Conservation (phyloP, 2,329 filamentous ascomycete species). For the Fusarium buharicum region DNA sequence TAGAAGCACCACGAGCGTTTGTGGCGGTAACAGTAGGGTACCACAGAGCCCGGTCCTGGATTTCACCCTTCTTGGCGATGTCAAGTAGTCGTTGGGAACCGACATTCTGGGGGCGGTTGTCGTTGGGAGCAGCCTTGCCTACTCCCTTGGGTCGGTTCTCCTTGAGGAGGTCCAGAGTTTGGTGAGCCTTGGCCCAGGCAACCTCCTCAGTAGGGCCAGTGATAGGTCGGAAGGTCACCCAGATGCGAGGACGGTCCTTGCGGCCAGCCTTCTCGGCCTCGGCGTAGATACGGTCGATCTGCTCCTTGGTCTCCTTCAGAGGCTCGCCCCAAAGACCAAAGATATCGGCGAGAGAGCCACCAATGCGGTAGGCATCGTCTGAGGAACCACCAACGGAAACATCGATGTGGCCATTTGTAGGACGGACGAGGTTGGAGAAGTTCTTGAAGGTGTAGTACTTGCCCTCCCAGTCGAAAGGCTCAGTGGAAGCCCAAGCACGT, state of each 20-base stretch:
- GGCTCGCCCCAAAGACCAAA: constrained; percentile 73
- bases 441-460: constrained; percentile 69
- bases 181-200: constrained; percentile 69
- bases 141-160: constrained; percentile 52
- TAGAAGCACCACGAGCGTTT: constrained; percentile 68
- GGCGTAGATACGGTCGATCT: constrained; percentile 69
- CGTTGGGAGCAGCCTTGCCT: constrained; percentile 41
- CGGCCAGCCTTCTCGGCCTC: constrained; percentile 68
- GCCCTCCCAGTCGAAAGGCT: constrained; percentile 70
- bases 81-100: constrained; percentile 68
- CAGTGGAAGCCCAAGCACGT: constrained; percentile 65
- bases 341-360: constrained; percentile 68
- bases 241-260: constrained; percentile 65
- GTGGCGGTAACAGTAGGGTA: constrained; percentile 71
- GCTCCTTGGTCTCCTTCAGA: constrained; percentile 70
- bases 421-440: constrained; percentile 65
- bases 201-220: constrained; percentile 69
- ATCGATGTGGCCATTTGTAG: constrained; percentile 63
- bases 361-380: constrained; percentile 67
- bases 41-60: constrained; percentile 71
- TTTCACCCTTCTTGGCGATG: constrained; percentile 65
- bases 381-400: constrained; percentile 70
- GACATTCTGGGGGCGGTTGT: constrained; percentile 62
- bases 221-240: constrained; percentile 73
- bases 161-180: constrained; percentile 63